Conservation (phyloP, 257 asterid species). For the Haberlea rhodopensis region DNA sequence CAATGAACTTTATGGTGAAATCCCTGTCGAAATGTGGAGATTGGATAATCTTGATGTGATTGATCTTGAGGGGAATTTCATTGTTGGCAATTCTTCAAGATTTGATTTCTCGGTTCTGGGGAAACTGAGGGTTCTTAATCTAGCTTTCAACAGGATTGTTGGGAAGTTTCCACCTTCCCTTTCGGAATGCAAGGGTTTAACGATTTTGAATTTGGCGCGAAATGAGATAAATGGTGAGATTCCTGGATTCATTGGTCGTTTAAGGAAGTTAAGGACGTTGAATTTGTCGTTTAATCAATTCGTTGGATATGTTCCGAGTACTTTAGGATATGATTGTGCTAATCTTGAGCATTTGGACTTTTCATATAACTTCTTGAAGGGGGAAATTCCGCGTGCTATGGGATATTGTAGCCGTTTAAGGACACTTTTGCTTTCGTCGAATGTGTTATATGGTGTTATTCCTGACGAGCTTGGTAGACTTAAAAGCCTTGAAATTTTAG, state of each 20-base stretch:
- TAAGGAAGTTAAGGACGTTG: constrained; percentile 29
- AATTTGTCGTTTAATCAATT: constrained; percentile 45
- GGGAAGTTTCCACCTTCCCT: constrained; percentile 39
- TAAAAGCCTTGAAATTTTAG: constrained; percentile 35
- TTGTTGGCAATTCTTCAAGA: constrained; percentile 34
- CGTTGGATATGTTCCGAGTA: constrained; percentile 33
- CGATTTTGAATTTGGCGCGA: constrained; percentile 38
- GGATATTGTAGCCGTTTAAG: constrained; percentile 36
- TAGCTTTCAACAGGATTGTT: constrained; percentile 33
- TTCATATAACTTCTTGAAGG: constrained; percentile 35
- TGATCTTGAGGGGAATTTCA: constrained; percentile 47
- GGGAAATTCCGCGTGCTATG: constrained; percentile 37
- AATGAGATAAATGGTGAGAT: constrained; percentile 31
- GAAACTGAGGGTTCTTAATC: constrained; percentile 41
- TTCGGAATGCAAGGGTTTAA: constrained; percentile 29
- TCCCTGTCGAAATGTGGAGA: constrained; percentile 40
- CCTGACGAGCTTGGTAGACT: constrained; percentile 41
- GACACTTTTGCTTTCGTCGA: constrained; percentile 47
- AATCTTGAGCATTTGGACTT: constrained; percentile 48
- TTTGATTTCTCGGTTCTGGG: constrained; percentile 31
- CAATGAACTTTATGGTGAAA: constrained; percentile 39
- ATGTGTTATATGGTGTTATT: constrained; percentile 31
- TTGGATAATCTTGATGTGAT: constrained; percentile 39
- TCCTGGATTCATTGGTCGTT: constrained; percentile 35
- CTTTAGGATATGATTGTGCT: constrained; percentile 30